Percentiles rank a stretch among this genome's conserved stretches.
Evolutionary conservation across 805 yeast genomes (phyloP).

Genomic region (Tetrapisispora fleetii): DNA sequence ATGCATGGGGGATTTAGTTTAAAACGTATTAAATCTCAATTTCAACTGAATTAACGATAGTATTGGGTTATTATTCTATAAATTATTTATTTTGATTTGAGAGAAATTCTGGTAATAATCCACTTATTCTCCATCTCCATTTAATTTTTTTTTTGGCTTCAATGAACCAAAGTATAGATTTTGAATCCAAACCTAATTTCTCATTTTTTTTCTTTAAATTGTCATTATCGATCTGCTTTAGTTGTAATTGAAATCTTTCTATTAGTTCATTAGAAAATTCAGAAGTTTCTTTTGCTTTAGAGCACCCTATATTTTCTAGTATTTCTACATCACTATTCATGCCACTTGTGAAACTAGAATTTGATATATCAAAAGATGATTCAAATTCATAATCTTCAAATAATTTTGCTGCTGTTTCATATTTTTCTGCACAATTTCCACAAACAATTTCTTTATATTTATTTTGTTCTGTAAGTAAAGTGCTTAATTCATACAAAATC

Average conservation of each 20-base stretch:
- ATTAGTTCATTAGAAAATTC: conserved; percentile 29
- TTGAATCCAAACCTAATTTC: conserved; percentile 11
- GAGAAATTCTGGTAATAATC: conserved; percentile 32
- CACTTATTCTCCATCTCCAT: conserved; percentile 44
- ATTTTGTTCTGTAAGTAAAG: conserved; percentile 10
- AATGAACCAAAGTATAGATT: conserved; percentile 25
- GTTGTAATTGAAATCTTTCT: conserved; percentile 25
- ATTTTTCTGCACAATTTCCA: conserved; percentile 48
- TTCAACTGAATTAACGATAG: not conserved
- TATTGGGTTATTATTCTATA: not conserved
- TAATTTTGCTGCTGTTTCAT: conserved; percentile 39
- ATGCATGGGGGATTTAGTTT: not conserved
- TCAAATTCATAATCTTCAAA: conserved; percentile 33
- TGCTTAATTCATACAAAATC: conserved; percentile 54
- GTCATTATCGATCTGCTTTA: conserved; percentile 5
- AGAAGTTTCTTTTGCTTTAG: not conserved
- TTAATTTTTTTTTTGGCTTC: conserved; percentile 35
- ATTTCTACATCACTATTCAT: conserved; percentile 9
- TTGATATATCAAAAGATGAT: conserved; percentile 16
- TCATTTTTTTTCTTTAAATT: not conserved
- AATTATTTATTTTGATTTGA: not conserved
- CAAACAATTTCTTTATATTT: conserved; percentile 50
- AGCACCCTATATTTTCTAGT: not conserved
- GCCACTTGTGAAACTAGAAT: conserved; percentile 6
- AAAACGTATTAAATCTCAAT: not conserved